These are phyloP conservation scores for Pueraria montana DNA, from an alignment of 306 rosid genomes.

Conservation along the genomic window DNA sequence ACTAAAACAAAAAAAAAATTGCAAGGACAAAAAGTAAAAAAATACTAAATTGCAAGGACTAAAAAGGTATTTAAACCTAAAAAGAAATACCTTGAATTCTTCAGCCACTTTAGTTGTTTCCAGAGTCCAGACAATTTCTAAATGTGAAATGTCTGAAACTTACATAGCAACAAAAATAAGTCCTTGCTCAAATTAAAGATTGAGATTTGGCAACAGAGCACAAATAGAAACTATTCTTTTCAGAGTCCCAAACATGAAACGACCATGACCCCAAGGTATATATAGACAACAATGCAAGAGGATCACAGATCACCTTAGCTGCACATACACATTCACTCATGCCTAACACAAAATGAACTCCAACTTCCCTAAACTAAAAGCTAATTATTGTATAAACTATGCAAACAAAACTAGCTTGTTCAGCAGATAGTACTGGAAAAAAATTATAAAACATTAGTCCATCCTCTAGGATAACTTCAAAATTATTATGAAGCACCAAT, in stretches of 20 bases:
- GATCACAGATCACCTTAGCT: background rate
- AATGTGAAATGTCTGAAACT: background rate
- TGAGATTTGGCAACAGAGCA: conserved; percentile 10
- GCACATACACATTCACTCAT: background rate
- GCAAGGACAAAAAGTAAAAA: no score
- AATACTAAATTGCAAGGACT: no score
- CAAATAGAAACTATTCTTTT: background rate
- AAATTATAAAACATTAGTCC: background rate
- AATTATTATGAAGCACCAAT: background rate
- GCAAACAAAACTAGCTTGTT: conserved; percentile 14
- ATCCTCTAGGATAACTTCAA: background rate
- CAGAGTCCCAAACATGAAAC: background rate
- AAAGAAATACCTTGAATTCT: background rate
- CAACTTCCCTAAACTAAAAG: background rate
- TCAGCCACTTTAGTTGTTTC: background rate
- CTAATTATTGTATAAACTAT: background rate
- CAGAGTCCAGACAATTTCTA: background rate
- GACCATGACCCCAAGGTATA: background rate
- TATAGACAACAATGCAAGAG: background rate
- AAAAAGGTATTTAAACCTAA: no score
- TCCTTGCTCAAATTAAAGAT: background rate
- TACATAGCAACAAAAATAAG: background rate
- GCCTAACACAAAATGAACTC: background rate
- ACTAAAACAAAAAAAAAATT: no score
- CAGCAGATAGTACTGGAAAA: background rate